Evolutionary conservation across 1,284 basidiomycete genomes (phyloP).

Genomic region (Trametes pubescens): DNA sequence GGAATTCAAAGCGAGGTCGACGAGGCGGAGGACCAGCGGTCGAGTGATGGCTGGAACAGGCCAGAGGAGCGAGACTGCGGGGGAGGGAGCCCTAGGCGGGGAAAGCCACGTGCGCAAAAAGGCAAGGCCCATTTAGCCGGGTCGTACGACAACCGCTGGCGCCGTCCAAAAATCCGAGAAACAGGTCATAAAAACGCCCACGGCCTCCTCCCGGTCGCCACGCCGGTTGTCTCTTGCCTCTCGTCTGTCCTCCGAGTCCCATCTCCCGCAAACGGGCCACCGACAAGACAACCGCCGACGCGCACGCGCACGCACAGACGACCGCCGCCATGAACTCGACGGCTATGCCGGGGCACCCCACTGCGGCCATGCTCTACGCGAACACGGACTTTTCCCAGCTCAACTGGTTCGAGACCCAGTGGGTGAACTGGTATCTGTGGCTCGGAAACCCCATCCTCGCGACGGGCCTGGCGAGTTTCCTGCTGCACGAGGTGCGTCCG

Average conservation of each 20-base stretch:
- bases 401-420: conserved; percentile 80
- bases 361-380: conserved; percentile 58
- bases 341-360: conserved; percentile 30
- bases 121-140: conserved; percentile 18
- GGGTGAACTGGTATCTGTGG: conserved; percentile 87
- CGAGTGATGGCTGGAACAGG: conserved; percentile 29
- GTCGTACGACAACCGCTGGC: conserved; percentile 31
- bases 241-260: conserved; percentile 11
- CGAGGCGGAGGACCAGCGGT: neutral
- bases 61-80: conserved; percentile 24
- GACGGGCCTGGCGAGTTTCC: conserved; percentile 93
- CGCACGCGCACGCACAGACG: conserved; percentile 13
- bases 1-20: neutral
- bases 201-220: conserved; percentile 11
- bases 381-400: conserved; percentile 72
- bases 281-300: neutral
- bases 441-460: conserved; percentile 94
- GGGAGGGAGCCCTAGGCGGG: conserved; percentile 8
- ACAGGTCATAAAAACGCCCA: conserved; percentile 22
- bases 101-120: conserved; percentile 24
- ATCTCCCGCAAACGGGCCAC: neutral
- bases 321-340: conserved; percentile 39
- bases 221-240: conserved; percentile 28
- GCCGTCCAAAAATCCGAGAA: conserved; percentile 22
- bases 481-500: conserved; percentile 87